Percentiles rank a stretch among this genome's conserved stretches.
Evolutionary conservation across 2,329 filamentous ascomycete genomes (phyloP).

Genomic region (Colletotrichum navitas): DNA sequence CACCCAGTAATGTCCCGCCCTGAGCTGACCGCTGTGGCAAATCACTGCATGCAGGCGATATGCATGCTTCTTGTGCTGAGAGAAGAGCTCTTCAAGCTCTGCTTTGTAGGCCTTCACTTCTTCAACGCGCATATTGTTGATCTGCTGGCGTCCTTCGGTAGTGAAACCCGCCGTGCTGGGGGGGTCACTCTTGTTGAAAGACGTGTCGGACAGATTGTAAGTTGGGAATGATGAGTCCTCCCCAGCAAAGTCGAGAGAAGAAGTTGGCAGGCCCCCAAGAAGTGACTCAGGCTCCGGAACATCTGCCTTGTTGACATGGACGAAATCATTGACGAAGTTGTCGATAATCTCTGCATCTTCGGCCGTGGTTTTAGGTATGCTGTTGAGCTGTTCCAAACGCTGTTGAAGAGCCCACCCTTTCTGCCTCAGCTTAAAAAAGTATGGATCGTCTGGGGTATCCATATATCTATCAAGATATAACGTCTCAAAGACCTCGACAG

Average conservation of each 20-base stretch:
- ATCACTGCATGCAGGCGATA: constrained; percentile 94
- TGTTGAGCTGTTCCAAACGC: constrained; percentile 65
- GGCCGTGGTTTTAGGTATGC: constrained; percentile 8
- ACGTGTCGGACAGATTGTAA: constrained; percentile 20
- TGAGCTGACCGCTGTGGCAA: constrained; percentile 82
- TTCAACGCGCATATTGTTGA: constrained; percentile 60
- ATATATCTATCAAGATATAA: constrained; percentile 92
- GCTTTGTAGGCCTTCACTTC: constrained; percentile 53
- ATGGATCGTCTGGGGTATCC: constrained; percentile 71
- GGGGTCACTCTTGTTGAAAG: constrained; percentile 11
- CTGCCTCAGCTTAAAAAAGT: constrained; percentile 73
- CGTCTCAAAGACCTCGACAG: constrained; percentile 82
- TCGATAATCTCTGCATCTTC: constrained; percentile 36
- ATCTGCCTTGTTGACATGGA: constrained; percentile 21
- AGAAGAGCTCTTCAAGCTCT: constrained; percentile 66
- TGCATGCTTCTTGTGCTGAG: constrained; percentile 71
- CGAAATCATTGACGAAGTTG: constrained; percentile 27
- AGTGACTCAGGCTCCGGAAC: constrained; percentile 20
- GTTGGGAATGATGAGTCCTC: constrained; percentile 24
- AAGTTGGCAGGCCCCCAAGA: constrained; percentile 21
- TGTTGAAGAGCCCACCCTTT: constrained; percentile 82
- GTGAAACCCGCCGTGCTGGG: constrained; percentile 3
- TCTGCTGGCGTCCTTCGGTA: constrained; percentile 34
- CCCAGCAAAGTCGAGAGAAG: constrained; percentile 35
- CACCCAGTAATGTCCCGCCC: constrained; percentile 94